Evolutionary conservation across 768 basidiomycete genomes (phyloP), one percentile per base, ranked within the genome.

Genomic region (Termitomyces sp.): DNA sequence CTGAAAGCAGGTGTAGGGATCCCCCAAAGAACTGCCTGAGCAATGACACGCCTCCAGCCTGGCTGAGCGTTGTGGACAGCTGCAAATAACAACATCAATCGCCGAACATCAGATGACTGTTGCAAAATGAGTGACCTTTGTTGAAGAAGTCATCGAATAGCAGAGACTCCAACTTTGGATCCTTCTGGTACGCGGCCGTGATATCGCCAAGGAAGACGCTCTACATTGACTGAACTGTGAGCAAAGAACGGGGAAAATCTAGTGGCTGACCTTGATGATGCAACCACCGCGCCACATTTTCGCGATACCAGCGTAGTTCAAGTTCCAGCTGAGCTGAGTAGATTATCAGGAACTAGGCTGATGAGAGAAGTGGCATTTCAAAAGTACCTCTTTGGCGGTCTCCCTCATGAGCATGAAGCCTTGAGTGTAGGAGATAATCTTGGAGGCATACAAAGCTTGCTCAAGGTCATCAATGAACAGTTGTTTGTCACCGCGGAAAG

Each of bases 261-360:
- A 30, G 28, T 6, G 16, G 18, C 28, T 20, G 58, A 85, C 90
- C 84, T 96, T 96, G 83, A 99, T 98, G 75, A 99, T 99, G 74
- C 96, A 98, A 64, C 97, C 97, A 64, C 97, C 97, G 68, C 96
- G 93, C 97, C 97, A 99, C 94, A 99, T 99, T 65, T 81, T 85
- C 35, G 97, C 97, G 69, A 99, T 98, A 60, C 94, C 95, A 66
- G 94, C 88, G 71, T 96, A 96, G 83, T 98, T 98, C 72, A 99
- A 79, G 73, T 90, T 85, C 96, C 96, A 99, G 62, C 68, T 71
- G 65, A 89, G 69, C 88, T 90, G 61, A 35, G 43, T 1, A 56
- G 51, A 42, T 35, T 24, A 54, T 42, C 56, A 47, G 46, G 5
- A 49, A 49, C 35, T 42, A 6, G 33, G 48, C 10, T 30, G 26